These are phyloP conservation scores for Pyracantha coccinea DNA, from an alignment of 331 rosid genomes.

Conservation along the genomic window DNA sequence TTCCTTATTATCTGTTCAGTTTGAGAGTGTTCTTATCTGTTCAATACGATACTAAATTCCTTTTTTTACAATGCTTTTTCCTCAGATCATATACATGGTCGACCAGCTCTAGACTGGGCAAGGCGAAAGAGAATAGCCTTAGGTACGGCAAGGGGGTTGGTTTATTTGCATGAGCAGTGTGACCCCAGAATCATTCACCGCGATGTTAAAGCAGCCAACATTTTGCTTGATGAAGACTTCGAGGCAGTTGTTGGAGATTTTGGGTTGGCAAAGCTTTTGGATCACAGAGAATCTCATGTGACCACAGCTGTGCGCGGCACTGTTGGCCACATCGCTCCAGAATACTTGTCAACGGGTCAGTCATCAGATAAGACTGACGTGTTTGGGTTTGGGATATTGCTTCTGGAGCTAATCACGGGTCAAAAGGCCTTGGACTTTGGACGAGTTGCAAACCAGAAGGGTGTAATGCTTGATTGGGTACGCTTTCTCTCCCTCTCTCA, in stretches of 20 bases:
- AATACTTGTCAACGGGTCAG: constrained; percentile 89
- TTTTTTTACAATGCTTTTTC: neutral
- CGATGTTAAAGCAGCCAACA: constrained; percentile 96
- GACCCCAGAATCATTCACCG: constrained; percentile 98
- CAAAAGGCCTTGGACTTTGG: constrained; percentile 96
- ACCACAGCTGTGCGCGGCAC: constrained; percentile 99
- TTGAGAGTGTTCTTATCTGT: neutral
- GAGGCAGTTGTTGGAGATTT: constrained; percentile 99
- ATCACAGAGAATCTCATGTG: constrained; percentile 94
- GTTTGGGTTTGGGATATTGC: constrained; percentile 92
- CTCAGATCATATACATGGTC: constrained; percentile 67
- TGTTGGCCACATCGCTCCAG: constrained; percentile 96
- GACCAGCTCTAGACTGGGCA: constrained; percentile 84
- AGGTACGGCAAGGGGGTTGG: constrained; percentile 96
- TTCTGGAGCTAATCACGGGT: constrained; percentile 92
- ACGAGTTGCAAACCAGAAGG: constrained; percentile 88
- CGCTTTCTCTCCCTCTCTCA: constrained; percentile 10
- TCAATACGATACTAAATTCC: neutral
- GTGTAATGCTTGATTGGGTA: constrained; percentile 97
- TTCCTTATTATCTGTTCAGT: neutral
- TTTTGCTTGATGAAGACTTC: constrained; percentile 86
- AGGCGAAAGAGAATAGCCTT: constrained; percentile 89
- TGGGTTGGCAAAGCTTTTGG: constrained; percentile 95
- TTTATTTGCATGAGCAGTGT: constrained; percentile 93
- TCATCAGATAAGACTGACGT: constrained; percentile 98